A percentile compares a stretch with the other conserved stretches of the same genome.
These are phyloP conservation scores for Cucurbita ficifolia DNA, from an alignment of 306 rosid genomes.

Conservation along the genomic window DNA sequence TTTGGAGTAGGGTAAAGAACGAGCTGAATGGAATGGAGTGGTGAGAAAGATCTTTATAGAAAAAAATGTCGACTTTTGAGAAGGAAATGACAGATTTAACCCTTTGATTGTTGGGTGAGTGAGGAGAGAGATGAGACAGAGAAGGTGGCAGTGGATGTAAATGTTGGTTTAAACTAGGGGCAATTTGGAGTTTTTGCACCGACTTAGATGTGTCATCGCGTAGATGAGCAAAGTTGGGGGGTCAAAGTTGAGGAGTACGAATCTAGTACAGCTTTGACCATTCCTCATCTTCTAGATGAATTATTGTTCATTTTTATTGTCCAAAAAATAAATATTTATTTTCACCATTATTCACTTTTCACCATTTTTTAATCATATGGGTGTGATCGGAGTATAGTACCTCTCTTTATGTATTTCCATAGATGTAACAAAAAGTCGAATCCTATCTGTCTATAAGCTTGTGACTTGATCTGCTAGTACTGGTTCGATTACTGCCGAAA, in stretches of 20 bases:
- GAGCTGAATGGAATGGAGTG: not conserved
- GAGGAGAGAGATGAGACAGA: not conserved
- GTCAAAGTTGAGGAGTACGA: not conserved
- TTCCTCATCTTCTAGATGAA: not conserved
- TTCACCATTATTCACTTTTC: no score
- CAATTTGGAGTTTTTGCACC: not conserved
- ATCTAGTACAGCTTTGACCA: not conserved
- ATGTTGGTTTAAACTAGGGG: not conserved
- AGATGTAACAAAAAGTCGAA: no score
- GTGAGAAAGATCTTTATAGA: not conserved
- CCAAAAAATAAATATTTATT: not conserved
- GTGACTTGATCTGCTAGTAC: no score
- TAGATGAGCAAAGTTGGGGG: not conserved
- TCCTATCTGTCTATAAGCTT: no score
- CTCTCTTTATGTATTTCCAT: no score
- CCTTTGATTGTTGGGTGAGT: not conserved
- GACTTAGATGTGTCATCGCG: not conserved
- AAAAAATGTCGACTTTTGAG: not conserved
- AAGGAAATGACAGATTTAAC: not conserved
- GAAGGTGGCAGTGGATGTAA: not conserved
- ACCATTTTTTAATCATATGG: no score
- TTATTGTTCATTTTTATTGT: not conserved
- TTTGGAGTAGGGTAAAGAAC: not conserved
- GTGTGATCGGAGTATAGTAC: no score
- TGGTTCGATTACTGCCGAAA: no score